Percentiles rank a stretch among this genome's conserved stretches.
phyloP scores from a whole-genome alignment of 768 basidiomycete species.

The Suillus tomentosus region DNA sequence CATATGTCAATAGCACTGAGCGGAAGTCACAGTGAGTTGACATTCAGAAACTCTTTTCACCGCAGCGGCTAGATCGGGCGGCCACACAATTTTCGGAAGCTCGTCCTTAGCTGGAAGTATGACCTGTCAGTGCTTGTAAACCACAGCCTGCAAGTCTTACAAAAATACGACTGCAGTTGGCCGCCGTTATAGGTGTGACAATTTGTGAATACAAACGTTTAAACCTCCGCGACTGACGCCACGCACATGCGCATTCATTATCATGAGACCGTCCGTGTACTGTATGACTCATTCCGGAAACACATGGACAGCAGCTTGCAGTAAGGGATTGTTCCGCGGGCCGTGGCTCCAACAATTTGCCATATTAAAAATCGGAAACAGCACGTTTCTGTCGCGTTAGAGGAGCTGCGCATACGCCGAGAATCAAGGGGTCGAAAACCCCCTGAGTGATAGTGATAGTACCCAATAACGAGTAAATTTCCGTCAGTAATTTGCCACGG shows the following conservation, averaged over 20 bases:
- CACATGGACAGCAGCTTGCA: neutral
- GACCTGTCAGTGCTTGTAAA: neutral
- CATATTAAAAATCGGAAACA: neutral
- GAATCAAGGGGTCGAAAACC: too few relatives aligned
- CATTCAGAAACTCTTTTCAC: neutral
- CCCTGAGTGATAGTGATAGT: neutral
- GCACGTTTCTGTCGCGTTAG: neutral
- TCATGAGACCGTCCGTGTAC: neutral
- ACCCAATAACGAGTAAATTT: neutral
- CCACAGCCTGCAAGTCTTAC: neutral
- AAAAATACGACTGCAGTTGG: neutral
- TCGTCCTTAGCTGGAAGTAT: neutral
- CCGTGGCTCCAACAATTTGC: neutral
- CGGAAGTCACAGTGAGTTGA: neutral
- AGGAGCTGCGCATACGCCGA: neutral
- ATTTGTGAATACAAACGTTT: too few relatives aligned
- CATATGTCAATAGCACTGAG: neutral
- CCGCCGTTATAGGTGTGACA: too few relatives aligned
- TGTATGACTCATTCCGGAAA: neutral
- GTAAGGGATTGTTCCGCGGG: neutral
- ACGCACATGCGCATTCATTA: neutral
- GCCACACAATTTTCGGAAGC: neutral
- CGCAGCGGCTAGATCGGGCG: neutral
- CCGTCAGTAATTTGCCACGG: neutral
- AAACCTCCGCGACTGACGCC: neutral